phyloP scores from a whole-genome alignment of 2,329 filamentous ascomycete genomes.

The Akanthomyces dipterigenus region DNA sequence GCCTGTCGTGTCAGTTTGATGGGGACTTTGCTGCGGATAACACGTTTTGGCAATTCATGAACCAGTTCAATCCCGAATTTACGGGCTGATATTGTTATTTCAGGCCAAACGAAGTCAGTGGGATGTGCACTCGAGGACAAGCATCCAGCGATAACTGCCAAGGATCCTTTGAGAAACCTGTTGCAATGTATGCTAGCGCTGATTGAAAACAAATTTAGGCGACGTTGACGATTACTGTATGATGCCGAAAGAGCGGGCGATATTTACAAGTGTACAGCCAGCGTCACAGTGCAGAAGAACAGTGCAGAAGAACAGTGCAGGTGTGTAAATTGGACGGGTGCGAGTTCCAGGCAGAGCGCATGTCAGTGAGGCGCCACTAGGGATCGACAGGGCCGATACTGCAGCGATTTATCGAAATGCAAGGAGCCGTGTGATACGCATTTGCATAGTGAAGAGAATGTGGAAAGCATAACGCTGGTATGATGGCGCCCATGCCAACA shows the following conservation, averaged over 20 bases:
- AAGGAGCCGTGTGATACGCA: too few species aligned
- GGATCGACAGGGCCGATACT: too few species aligned
- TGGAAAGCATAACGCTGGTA: background rate
- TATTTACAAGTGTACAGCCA: background rate
- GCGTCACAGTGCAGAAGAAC: background rate
- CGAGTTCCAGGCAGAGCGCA: too few species aligned
- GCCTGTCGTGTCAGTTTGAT: constrained; percentile 41
- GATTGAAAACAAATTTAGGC: background rate
- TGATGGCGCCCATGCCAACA: background rate
- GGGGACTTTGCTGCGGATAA: constrained; percentile 46
- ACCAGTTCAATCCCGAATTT: constrained; percentile 20
- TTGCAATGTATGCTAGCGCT: background rate
- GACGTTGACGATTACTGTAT: background rate
- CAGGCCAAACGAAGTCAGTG: too few species aligned
- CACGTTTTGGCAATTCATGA: constrained; percentile 50
- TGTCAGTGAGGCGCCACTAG: too few species aligned
- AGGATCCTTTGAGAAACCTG: too few species aligned
- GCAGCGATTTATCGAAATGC: too few species aligned
- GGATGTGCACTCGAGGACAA: too few species aligned
- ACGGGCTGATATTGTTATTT: background rate
- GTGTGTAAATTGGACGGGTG: too few species aligned
- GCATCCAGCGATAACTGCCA: too few species aligned
- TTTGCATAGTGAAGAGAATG: background rate
- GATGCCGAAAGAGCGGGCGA: background rate
- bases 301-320: too few species aligned